phyloP scores from a whole-genome alignment of 805 yeast species.

The Saccharomycopsis microspora region DNA sequence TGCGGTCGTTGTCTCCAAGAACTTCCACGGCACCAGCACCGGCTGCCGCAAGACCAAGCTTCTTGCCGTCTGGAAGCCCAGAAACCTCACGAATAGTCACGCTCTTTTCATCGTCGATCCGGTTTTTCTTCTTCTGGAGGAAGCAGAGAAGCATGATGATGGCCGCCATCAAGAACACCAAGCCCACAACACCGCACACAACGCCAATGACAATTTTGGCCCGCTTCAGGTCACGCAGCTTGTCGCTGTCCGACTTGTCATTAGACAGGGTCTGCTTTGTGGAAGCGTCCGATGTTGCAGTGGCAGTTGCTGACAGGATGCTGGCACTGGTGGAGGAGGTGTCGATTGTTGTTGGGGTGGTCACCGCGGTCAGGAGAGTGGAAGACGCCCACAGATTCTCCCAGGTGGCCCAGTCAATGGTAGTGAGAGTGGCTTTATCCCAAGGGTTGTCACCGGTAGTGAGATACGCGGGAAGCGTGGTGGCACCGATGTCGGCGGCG shows the following conservation, averaged over 20 bases:
- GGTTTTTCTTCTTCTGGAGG: constrained; percentile 8
- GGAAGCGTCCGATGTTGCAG: background rate
- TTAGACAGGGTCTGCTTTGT: background rate
- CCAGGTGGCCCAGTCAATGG: constrained; percentile 16
- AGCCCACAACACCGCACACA: constrained; percentile 14
- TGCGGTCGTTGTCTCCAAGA: constrained; percentile 1
- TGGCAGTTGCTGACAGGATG: constrained; percentile 2
- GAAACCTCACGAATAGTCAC: constrained; percentile 5
- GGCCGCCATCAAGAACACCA: constrained; percentile 1
- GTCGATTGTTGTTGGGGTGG: constrained; percentile 1
- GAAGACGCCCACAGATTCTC: constrained; percentile 5
- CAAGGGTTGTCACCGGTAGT: constrained; percentile 16
- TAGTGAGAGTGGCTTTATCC: constrained; percentile 15
- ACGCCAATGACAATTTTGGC: constrained; percentile 15
- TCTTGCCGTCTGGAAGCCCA: background rate
- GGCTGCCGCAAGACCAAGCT: constrained; percentile 4
- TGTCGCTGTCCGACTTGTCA: background rate
- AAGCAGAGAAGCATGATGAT: constrained; percentile 9
- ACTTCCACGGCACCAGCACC: constrained; percentile 13
- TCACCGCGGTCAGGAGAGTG: constrained; percentile 1
- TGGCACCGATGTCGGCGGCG: constrained; percentile 13
- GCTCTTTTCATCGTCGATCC: constrained; percentile 10
- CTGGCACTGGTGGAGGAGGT: constrained; percentile 2
- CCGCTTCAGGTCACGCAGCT: background rate
- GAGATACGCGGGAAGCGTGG: constrained; percentile 14